phyloP scores from a whole-genome alignment of 2,329 filamentous ascomycete genomes.

The Botrytis paeoniae region DNA sequence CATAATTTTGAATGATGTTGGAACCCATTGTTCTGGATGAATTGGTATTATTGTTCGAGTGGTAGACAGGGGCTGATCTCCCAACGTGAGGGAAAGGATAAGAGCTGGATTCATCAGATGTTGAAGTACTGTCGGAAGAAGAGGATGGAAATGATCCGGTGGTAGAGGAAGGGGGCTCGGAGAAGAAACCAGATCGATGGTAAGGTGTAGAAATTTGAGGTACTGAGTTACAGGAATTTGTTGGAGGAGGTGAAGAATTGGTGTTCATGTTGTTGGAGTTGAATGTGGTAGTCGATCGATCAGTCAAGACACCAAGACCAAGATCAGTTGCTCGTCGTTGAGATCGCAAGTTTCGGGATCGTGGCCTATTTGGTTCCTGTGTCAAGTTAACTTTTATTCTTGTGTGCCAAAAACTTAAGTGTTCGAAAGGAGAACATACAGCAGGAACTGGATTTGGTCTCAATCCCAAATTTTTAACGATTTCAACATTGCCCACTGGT shows the following conservation, averaged over 20 bases:
- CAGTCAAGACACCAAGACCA: conserved; percentile 23
- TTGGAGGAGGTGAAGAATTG: neutral
- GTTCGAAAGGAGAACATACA: conserved; percentile 18
- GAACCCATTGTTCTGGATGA: neutral
- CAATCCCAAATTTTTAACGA: conserved; percentile 34
- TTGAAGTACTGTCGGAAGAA: neutral
- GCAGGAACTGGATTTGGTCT: conserved; percentile 26
- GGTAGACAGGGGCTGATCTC: neutral
- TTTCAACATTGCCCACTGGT: conserved; percentile 38
- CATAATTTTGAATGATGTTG: neutral
- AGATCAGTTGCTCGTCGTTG: conserved; percentile 10
- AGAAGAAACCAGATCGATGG: neutral
- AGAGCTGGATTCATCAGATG: neutral
- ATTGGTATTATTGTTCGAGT: neutral
- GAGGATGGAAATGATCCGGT: conserved; percentile 8
- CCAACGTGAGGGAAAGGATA: neutral
- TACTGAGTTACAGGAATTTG: neutral
- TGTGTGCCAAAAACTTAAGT: neutral
- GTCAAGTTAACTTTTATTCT: neutral
- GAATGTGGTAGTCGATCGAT: neutral
- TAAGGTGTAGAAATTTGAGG: neutral
- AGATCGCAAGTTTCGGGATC: conserved; percentile 7
- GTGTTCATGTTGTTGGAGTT: neutral
- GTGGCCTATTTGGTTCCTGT: neutral
- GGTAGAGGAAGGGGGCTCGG: conserved; percentile 1